These are phyloP conservation scores for Striga hermonthica DNA, from an alignment of 305 asterid species.

Conservation along the genomic window DNA sequence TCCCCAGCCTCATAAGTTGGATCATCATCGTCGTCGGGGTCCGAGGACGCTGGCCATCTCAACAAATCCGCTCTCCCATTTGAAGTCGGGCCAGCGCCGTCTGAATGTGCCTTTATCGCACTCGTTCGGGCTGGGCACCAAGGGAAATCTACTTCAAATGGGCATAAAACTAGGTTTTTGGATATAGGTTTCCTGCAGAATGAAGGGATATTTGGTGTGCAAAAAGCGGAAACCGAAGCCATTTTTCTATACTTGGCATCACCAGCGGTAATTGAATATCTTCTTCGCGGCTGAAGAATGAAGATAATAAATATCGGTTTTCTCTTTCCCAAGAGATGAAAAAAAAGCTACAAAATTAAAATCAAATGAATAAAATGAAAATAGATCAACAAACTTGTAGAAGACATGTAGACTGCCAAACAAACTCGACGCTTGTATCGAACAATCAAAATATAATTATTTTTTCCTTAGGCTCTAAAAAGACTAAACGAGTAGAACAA, in stretches of 20 bases:
- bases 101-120: slow-evolving; percentile 41
- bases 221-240: slow-evolving; percentile 47
- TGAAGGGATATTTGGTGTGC: slow-evolving; percentile 35
- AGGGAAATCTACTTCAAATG: slow-evolving; percentile 44
- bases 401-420: too few species aligned
- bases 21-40: slow-evolving; percentile 34
- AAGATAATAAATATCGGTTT: slow-evolving; percentile 15
- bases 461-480: too few species aligned
- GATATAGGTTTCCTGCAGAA: slow-evolving; percentile 42
- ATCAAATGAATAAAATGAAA: too few species aligned
- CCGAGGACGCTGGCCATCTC: slow-evolving; percentile 62
- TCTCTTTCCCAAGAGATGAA: too few species aligned
- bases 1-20: slow-evolving; percentile 28
- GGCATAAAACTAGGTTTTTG: slow-evolving; percentile 38
- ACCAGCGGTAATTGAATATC: slow-evolving; percentile 1
- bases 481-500: too few species aligned
- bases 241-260: slow-evolving; percentile 26
- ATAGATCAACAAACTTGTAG: not conserved
- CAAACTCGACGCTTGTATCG: too few species aligned
- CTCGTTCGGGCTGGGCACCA: slow-evolving; percentile 30
- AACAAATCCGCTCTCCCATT: slow-evolving; percentile 45
- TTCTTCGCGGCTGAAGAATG: slow-evolving; percentile 23
- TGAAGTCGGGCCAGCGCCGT: slow-evolving; percentile 41
- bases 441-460: too few species aligned
- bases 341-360: too few species aligned